Evolutionary conservation across 2,329 filamentous ascomycete genomes (phyloP).

Genomic region (Didymella sp.): DNA sequence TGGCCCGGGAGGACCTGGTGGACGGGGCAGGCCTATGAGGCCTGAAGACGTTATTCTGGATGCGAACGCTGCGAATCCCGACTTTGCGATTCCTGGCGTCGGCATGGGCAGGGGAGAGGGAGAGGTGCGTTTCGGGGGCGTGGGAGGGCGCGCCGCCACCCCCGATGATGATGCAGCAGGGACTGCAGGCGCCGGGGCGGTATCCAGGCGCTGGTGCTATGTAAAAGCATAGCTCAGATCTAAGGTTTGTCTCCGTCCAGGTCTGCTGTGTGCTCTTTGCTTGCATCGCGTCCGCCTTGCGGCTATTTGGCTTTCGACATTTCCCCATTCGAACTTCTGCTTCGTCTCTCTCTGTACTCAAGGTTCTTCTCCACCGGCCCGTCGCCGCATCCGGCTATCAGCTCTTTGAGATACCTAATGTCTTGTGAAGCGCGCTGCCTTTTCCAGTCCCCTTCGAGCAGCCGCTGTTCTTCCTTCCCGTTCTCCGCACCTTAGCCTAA

Average conservation of each 20-base stretch:
- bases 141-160: conserved; percentile 40
- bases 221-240: conserved; percentile 21
- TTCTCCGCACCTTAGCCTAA: no score
- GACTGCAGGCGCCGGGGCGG: conserved; percentile 41
- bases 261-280: no score
- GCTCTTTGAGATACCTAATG: conserved; percentile 19
- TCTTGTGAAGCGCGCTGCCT: conserved; percentile 7
- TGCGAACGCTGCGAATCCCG: conserved; percentile 70
- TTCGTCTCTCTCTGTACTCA: conserved; percentile 13
- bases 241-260: no score
- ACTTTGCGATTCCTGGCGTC: conserved; percentile 74
- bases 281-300: no score
- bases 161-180: conserved; percentile 36
- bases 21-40: conserved; percentile 50
- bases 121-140: conserved; percentile 35
- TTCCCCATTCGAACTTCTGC: not conserved
- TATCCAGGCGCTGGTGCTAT: conserved; percentile 45
- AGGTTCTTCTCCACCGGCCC: conserved; percentile 1
- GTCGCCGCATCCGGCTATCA: conserved; percentile 3
- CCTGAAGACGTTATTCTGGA: conserved; percentile 77
- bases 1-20: conserved; percentile 47
- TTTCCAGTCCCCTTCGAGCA: not conserved
- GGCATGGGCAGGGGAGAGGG: conserved; percentile 44
- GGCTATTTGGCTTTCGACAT: not conserved
- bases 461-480: not conserved